Evolutionary conservation across 495 filamentous ascomycete genomes (phyloP).

Genomic region (Penicillium waksmanii): DNA sequence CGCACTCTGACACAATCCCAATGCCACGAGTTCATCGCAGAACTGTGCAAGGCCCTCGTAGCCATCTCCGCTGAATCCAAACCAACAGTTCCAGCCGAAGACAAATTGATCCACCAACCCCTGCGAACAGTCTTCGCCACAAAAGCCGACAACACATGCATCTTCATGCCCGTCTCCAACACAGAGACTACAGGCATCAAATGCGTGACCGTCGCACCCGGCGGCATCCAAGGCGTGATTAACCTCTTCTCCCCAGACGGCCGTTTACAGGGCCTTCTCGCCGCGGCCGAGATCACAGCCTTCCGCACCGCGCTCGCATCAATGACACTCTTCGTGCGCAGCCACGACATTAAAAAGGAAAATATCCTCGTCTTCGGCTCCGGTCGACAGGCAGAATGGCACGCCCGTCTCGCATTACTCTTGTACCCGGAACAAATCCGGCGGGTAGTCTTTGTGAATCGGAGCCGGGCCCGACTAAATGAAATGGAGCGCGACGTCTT

Average conservation of each 20-base stretch:
- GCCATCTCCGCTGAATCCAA: conserved; percentile 35
- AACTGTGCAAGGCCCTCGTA: conserved; percentile 34
- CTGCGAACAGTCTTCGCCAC: conserved; percentile 68
- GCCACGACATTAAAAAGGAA: conserved; percentile 51
- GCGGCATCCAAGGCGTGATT: conserved; percentile 65
- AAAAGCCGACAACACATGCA: conserved; percentile 70
- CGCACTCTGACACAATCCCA: conserved; percentile 35
- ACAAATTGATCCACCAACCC: conserved; percentile 66
- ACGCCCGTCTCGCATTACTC: conserved; percentile 79
- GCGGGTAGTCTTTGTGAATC: conserved; percentile 76
- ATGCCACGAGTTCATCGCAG: conserved; percentile 38
- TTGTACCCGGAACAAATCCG: conserved; percentile 64
- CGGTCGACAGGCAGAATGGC: conserved; percentile 92
- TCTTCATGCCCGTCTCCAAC: conserved; percentile 88
- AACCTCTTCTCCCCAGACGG: conserved; percentile 76
- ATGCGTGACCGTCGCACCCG: conserved; percentile 56
- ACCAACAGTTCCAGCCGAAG: conserved; percentile 20
- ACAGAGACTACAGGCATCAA: conserved; percentile 62
- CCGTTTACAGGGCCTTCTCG: conserved; percentile 73
- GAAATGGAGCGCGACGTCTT: conserved; percentile 36
- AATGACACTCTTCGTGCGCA: conserved; percentile 71
- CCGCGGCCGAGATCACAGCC: conserved; percentile 84
- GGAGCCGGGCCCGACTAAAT: conserved; percentile 55
- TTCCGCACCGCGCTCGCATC: conserved; percentile 91
- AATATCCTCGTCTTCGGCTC: conserved; percentile 82